Evolutionary conservation across 2,329 filamentous ascomycete species (phyloP).

Genomic region (Botrytis medusae): DNA sequence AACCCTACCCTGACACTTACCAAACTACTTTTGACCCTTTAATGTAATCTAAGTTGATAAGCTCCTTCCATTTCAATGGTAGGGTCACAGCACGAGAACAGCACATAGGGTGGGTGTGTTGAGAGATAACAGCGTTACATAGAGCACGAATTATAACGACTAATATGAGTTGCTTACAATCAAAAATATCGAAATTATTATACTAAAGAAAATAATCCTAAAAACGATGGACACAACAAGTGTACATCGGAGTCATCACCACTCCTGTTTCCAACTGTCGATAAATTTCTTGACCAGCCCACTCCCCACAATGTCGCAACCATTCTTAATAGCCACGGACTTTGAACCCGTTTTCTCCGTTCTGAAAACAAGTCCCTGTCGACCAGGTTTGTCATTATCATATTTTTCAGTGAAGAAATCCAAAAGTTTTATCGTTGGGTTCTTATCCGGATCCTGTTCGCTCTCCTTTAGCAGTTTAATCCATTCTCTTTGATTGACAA

Average conservation of each 20-base stretch:
- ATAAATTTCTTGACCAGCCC: conserved; percentile 44
- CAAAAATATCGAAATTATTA: neutral
- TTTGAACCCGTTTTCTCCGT: conserved; percentile 39
- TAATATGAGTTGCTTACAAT: neutral
- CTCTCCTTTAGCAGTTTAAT: conserved; percentile 46
- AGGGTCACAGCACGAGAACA: neutral
- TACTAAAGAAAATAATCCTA: neutral
- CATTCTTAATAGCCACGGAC: conserved; percentile 37
- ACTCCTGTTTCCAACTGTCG: conserved; percentile 36
- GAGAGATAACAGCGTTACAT: neutral
- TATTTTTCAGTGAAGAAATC: conserved; percentile 54
- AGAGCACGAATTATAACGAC: neutral
- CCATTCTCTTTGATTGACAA: conserved; percentile 48
- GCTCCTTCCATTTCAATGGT: neutral
- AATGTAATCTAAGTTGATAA: neutral
- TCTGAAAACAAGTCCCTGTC: conserved; percentile 44
- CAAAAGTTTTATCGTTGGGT: conserved; percentile 54
- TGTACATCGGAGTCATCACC: neutral
- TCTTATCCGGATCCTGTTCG: conserved; percentile 49
- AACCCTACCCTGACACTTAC: neutral
- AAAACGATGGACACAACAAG: neutral
- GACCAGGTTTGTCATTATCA: conserved; percentile 44
- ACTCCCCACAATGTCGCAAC: conserved; percentile 43
- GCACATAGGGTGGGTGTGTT: neutral
- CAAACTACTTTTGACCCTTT: neutral